Conservation (phyloP, 202 grass and related monocot species). For the Musa balbisiana region DNA sequence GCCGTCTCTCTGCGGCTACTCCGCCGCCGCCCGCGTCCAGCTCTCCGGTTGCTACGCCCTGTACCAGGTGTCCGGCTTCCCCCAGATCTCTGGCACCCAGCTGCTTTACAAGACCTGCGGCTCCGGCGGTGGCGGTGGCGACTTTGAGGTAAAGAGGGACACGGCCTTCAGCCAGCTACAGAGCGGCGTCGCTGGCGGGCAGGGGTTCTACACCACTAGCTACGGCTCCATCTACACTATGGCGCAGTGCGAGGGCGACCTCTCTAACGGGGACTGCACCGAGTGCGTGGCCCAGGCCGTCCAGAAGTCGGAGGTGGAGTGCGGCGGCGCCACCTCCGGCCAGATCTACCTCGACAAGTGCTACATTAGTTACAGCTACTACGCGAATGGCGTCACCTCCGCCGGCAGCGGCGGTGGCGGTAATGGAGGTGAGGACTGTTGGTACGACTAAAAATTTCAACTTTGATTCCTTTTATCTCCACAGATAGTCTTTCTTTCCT, state of each 20-base stretch:
- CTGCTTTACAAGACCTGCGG: constrained; percentile 18
- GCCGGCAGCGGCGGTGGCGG: background rate
- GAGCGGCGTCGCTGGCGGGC: background rate
- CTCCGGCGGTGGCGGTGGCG: background rate
- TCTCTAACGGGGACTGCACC: constrained; percentile 7
- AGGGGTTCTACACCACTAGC: constrained; percentile 7
- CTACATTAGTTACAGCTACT: constrained; percentile 20
- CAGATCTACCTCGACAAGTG: constrained; percentile 23
- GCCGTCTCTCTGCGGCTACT: constrained; percentile 8
- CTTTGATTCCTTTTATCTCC: background rate
- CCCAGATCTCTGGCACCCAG: constrained; percentile 20
- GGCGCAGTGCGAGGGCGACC: constrained; percentile 22
- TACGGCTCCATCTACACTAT: constrained; percentile 5
- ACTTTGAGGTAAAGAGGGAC: constrained; percentile 15
- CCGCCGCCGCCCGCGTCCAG: constrained; percentile 13
- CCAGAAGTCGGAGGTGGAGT: constrained; percentile 21
- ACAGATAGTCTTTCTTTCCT: background rate
- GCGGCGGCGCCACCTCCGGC: constrained; percentile 8
- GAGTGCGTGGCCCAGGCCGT: constrained; percentile 7
- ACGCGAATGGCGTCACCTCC: constrained; percentile 4
- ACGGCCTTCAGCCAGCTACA: constrained; percentile 18
- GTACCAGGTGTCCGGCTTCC: constrained; percentile 17
- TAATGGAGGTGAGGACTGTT: constrained; percentile 26
- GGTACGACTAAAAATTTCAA: background rate
- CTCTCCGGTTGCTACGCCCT: constrained; percentile 13